Conservation (phyloP, 1,284 basidiomycete species). For the Stygiomarasmius scandens region DNA sequence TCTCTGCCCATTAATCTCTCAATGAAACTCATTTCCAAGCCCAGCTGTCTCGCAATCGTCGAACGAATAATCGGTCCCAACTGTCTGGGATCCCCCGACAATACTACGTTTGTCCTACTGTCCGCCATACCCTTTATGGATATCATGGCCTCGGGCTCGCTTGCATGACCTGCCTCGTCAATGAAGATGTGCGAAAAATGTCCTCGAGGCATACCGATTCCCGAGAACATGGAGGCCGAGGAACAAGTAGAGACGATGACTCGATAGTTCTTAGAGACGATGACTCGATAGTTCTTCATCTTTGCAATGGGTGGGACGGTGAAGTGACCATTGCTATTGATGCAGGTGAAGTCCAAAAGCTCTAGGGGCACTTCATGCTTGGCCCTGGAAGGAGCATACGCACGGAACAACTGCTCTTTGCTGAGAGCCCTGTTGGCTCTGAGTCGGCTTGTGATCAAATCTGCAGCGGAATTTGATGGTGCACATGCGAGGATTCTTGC, state of each 20-base stretch:
- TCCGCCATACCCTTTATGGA: conserved; percentile 58
- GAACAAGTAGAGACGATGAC: conserved; percentile 65
- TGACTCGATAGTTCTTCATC: conserved; percentile 50
- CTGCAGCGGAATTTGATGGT: conserved; percentile 19
- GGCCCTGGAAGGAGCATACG: conserved; percentile 63
- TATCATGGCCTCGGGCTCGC: conserved; percentile 62
- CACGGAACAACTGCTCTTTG: conserved; percentile 52
- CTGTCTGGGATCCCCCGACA: conserved; percentile 66
- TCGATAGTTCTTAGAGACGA: conserved; percentile 42
- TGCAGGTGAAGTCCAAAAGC: conserved; percentile 44
- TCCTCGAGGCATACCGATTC: conserved; percentile 56
- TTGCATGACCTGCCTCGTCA: conserved; percentile 69
- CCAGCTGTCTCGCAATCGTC: conserved; percentile 46
- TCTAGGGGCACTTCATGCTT: conserved; percentile 45
- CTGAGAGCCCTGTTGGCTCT: conserved; percentile 30
- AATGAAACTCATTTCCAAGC: conserved; percentile 56
- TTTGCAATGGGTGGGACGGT: conserved; percentile 42
- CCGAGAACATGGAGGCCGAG: conserved; percentile 56
- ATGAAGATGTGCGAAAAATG: conserved; percentile 67
- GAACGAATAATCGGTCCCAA: conserved; percentile 65
- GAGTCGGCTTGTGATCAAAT: conserved; percentile 53
- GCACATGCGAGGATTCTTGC: conserved; percentile 37
- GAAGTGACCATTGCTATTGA: conserved; percentile 45
- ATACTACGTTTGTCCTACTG: conserved; percentile 52
- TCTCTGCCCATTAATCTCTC: conserved; percentile 57